Percentiles rank a stretch among this genome's conserved stretches.
Conservation (phyloP, 1,284 basidiomycete species). For the Neonothopanus nambi region DNA sequence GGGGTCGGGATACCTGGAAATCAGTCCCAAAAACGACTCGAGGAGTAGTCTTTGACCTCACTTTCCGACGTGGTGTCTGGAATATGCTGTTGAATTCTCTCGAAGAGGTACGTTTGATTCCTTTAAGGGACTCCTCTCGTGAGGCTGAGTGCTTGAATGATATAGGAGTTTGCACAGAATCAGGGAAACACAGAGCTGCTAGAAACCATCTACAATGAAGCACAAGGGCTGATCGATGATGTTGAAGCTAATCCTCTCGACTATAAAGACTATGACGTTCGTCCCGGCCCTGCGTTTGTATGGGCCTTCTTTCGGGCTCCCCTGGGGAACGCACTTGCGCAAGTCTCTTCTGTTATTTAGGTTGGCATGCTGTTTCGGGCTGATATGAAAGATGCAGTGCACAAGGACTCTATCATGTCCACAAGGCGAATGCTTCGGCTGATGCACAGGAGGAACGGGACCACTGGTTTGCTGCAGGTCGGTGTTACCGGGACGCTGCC, state of each 20-base stretch:
- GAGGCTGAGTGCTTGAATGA: background rate
- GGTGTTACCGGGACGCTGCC: conserved; percentile 25
- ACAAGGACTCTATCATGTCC: conserved; percentile 2
- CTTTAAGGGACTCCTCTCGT: background rate
- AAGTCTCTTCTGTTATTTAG: background rate
- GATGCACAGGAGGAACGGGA: background rate
- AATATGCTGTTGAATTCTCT: conserved; percentile 25
- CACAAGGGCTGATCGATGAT: conserved; percentile 10
- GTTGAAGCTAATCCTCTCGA: conserved; percentile 6
- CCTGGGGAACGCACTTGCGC: conserved; percentile 7
- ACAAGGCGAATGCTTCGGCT: background rate
- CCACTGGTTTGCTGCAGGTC: conserved; percentile 18
- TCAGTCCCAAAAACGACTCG: conserved; percentile 23
- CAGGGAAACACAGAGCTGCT: conserved; percentile 2
- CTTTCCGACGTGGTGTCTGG: conserved; percentile 30
- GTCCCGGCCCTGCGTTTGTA: background rate
- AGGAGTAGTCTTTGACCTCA: conserved; percentile 28
- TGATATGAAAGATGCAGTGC: background rate
- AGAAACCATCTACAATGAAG: conserved; percentile 10
- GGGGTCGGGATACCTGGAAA: conserved; percentile 27
- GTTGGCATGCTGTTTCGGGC: background rate
- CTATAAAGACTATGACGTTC: background rate
- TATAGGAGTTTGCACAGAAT: background rate
- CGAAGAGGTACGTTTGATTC: conserved; percentile 24
- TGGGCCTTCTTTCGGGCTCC: conserved; percentile 5